Conservation (phyloP, 2,329 filamentous ascomycete species). For the Capronia epimyces region DNA sequence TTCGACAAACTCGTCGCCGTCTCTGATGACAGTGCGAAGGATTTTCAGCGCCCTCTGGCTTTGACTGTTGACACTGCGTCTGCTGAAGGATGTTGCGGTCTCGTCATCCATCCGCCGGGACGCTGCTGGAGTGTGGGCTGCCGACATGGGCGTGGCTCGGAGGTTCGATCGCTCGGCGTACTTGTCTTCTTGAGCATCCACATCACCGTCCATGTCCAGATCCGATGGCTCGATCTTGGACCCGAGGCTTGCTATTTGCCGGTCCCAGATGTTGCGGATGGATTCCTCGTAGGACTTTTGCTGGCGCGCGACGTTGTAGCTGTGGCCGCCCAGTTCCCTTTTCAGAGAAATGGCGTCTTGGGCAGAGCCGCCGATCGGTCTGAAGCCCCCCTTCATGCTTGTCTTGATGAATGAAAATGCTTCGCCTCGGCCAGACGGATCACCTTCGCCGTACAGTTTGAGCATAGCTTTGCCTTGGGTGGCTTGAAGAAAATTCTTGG, state of each 20-base stretch:
- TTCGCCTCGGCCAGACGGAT: constrained; percentile 86
- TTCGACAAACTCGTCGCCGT: constrained; percentile 58
- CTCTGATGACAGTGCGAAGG: constrained; percentile 58
- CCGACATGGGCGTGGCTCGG: constrained; percentile 61
- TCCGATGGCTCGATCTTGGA: constrained; percentile 68
- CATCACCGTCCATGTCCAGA: constrained; percentile 59
- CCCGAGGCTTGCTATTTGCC: constrained; percentile 72
- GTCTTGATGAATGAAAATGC: constrained; percentile 97
- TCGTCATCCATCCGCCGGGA: constrained; percentile 61
- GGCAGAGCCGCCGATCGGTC: constrained; percentile 80
- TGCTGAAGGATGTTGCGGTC: constrained; percentile 70
- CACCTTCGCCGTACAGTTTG: constrained; percentile 85
- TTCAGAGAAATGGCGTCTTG: constrained; percentile 82
- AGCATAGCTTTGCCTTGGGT: constrained; percentile 96
- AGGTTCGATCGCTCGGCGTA: constrained; percentile 36
- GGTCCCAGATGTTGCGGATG: constrained; percentile 87
- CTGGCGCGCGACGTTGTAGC: constrained; percentile 94
- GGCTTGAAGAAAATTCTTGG: constrained; percentile 92
- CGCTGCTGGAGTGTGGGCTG: constrained; percentile 55
- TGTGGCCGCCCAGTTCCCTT: constrained; percentile 73
- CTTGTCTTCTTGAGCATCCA: constrained; percentile 47
- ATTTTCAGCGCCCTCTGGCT: constrained; percentile 54
- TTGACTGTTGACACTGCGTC: constrained; percentile 63
- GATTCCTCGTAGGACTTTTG: constrained; percentile 87
- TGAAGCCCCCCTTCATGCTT: constrained; percentile 97